Percentiles rank a stretch among this genome's conserved stretches.
Conservation (phyloP, 75 land plant species). For the Cupressus sempervirens region DNA sequence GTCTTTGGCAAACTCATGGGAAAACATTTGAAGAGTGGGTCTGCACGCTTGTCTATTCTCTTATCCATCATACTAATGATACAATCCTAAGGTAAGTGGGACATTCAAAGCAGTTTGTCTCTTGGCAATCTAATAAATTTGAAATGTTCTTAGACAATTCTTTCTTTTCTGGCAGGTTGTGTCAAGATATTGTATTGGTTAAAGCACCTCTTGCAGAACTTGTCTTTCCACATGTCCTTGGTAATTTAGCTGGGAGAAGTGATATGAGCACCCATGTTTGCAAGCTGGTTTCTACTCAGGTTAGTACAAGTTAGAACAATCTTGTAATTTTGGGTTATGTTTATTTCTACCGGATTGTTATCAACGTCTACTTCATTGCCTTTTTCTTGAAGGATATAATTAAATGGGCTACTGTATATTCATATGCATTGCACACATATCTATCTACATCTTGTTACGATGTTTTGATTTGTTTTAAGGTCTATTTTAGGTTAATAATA, state of each 20-base stretch:
- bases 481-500: no score
- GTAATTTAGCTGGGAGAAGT: conserved; percentile 49
- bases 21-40: conserved; percentile 12
- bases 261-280: conserved; percentile 36
- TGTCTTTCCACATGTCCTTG: conserved; percentile 62
- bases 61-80: conserved; percentile 59
- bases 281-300: conserved; percentile 66
- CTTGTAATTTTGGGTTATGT: not conserved
- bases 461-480: no score
- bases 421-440: no score
- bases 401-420: no score
- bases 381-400: not conserved
- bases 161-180: conserved; percentile 53
- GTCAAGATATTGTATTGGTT: conserved; percentile 65
- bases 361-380: not conserved
- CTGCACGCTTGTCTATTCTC: conserved; percentile 42
- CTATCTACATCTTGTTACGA: no score
- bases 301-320: conserved; percentile 15
- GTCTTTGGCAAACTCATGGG: conserved; percentile 7
- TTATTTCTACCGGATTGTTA: not conserved
- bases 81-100: conserved; percentile 53
- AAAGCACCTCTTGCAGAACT: conserved; percentile 83
- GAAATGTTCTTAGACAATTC: not conserved
- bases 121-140: not conserved
- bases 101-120: not conserved